Evolutionary conservation across 2,329 filamentous ascomycete species (phyloP).

Genomic region (Trichoderma sp.): DNA sequence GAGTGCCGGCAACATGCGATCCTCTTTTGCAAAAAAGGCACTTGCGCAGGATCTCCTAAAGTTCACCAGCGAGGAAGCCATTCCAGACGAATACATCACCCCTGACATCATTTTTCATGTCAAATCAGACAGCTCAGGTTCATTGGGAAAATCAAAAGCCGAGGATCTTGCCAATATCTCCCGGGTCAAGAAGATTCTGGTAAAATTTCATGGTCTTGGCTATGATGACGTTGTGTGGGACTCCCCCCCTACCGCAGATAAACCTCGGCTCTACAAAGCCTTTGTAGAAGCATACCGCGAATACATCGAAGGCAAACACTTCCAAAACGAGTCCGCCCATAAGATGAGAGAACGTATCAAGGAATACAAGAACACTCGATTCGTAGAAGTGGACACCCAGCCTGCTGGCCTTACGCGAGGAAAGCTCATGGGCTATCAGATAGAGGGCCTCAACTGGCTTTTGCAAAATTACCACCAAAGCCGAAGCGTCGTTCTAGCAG

Average conservation of each 20-base stretch:
- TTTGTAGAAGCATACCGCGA: conserved; percentile 83
- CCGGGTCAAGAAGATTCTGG: conserved; percentile 68
- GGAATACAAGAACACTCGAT: conserved; percentile 62
- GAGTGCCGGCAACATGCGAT: conserved; percentile 60
- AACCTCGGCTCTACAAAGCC: conserved; percentile 66
- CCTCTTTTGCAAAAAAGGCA: conserved; percentile 71
- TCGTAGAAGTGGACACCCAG: conserved; percentile 67
- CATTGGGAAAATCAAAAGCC: conserved; percentile 57
- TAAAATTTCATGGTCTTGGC: conserved; percentile 89
- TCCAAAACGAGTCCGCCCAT: conserved; percentile 53
- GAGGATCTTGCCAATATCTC: conserved; percentile 69
- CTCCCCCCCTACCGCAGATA: conserved; percentile 65
- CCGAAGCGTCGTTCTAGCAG: conserved; percentile 86
- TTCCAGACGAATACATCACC: conserved; percentile 81
- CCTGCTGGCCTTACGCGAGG: conserved; percentile 72
- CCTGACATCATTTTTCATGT: conserved; percentile 88
- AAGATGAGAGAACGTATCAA: conserved; percentile 66
- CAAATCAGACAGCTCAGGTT: conserved; percentile 48
- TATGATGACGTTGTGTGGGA: conserved; percentile 96
- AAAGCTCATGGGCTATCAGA: conserved; percentile 87
- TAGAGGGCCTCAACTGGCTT: conserved; percentile 93
- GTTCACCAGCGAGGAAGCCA: conserved; percentile 70
- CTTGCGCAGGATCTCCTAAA: conserved; percentile 56
- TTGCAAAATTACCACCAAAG: conserved; percentile 81
- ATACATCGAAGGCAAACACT: conserved; percentile 75